Evolutionary conservation across 2,329 filamentous ascomycete species (phyloP), one percentile per base, ranked within the genome.

Genomic region (Claviceps spartinae): DNA sequence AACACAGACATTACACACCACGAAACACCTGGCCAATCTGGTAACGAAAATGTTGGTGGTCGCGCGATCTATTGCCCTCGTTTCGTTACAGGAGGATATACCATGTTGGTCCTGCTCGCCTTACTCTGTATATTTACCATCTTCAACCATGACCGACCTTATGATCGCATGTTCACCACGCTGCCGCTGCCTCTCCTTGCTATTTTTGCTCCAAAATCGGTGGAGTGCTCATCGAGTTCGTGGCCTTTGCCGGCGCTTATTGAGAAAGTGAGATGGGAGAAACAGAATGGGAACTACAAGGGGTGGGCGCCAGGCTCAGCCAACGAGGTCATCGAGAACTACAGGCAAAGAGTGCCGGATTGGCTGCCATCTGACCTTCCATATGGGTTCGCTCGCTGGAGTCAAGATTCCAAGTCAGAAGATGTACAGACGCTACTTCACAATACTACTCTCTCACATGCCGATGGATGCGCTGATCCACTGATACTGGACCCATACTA

Each of bases 161-260:
- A 65, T 55, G 54, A 59, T 48, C 60, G 63, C 41, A 59, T 67
- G 55, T 62, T 64, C 4, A 58, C 60, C 16, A 67, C 65, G 0
- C 58, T 67, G 5, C 64, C 65, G 1, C 53, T 65, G 1, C 58
- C 64, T 1, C 56, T 67, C 48, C 51, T 66, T 26, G 61, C 59
- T 30, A 54, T 63, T n/a, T 60, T 67, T 52, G 53, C 56, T 9
- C 22, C 59, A 11, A 59, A 61, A 20, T 52, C 59, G 38, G 58
- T 62, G 43, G 57, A 58, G 30, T 66, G 65, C 52, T 34, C 50
- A 5, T 58, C 56, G 4, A 65, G 61, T 38, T 51, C 55, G 4
- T 66, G 63, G 58, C 64, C 65, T 0, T 55, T 67, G n/a, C 64
- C 63, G 1, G 55, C 61, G 2, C 56, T 67, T 2, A 47, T 66